Percentiles rank a stretch among this genome's conserved stretches.
phyloP scores from a whole-genome alignment of 345 rosid genomes.

The Mangifera indica region DNA sequence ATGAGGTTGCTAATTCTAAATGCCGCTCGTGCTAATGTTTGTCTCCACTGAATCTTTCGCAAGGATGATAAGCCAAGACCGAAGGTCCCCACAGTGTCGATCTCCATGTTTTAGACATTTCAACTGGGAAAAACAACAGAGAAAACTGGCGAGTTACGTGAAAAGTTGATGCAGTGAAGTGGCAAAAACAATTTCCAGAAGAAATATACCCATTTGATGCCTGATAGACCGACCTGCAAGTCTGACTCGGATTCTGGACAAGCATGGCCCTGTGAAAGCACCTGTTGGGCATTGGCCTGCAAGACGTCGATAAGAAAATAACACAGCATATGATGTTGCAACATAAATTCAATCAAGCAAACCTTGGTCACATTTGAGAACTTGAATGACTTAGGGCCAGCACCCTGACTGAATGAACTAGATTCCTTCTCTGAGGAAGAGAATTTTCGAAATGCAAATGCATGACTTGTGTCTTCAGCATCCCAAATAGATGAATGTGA shows the following conservation, averaged over 20 bases:
- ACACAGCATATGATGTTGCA: background rate
- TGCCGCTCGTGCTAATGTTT: slow-evolving; percentile 37
- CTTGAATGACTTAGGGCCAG: slow-evolving; percentile 30
- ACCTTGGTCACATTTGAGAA: slow-evolving; percentile 37
- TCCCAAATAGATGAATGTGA: slow-evolving; percentile 67
- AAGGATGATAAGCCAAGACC: slow-evolving; percentile 71
- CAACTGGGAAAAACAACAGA: background rate
- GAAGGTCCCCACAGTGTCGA: slow-evolving; percentile 82
- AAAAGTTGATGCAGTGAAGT: background rate
- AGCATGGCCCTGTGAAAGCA: slow-evolving; percentile 28
- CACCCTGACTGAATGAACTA: slow-evolving; percentile 27
- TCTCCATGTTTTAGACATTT: too few species aligned
- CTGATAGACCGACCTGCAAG: slow-evolving; percentile 62
- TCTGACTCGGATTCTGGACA: slow-evolving; percentile 45
- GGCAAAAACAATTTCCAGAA: slow-evolving; percentile 7
- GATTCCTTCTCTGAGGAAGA: slow-evolving; percentile 38
- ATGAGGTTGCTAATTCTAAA: slow-evolving; percentile 27
- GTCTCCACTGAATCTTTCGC: slow-evolving; percentile 46
- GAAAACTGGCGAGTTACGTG: background rate
- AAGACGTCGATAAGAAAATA: slow-evolving; percentile 10
- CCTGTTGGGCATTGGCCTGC: slow-evolving; percentile 44
- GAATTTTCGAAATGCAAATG: slow-evolving; percentile 56
- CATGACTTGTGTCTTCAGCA: slow-evolving; percentile 93
- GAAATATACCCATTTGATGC: slow-evolving; percentile 70
- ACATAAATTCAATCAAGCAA: slow-evolving; percentile 15